Evolutionary conservation across 1,284 basidiomycete genomes (phyloP), one percentile per base, ranked within the genome.

Genomic region (Apiotrichum mycotoxinovorans): DNA sequence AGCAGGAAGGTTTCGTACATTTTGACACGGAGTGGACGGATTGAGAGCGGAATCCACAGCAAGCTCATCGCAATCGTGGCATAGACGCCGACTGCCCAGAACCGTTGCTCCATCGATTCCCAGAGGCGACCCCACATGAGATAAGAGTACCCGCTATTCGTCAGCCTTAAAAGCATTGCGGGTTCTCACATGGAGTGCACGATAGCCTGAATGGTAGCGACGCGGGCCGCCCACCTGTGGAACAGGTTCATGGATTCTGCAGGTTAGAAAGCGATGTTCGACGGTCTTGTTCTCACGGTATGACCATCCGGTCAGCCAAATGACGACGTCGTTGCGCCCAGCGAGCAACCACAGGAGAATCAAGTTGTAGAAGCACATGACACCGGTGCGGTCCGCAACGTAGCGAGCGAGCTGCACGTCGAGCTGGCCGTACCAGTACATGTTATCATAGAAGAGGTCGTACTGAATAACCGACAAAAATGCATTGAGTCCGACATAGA

Each of bases 391-490:
- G 51, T 67, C 67, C 9, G 63, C 56, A 5, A 64, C 22, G 44
- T 64, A 69, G n/a, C 67, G 51, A 3, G 42, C 51, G 26, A 65
- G 23, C 41, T 67, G 63, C 10, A 47, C 15, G n/a, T 45, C 34
- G 17, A 40, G 42, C 37, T 53, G 25, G 20, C 35, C 34, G 17
- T 48, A 52, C 48, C 57, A 66, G 40, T 58, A 63, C 9, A 62
- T 44, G 48, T 68, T 67, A 0, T 62, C 62, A 9, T 58, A 27
- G 78, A 84, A 71, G 84, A 84, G 42, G 76, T 90, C 51, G 71
- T 84, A 66, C 73, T 80, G 60, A 65, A 77, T 45, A 77, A 76
- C 57, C 67, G 75, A 25, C 73, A 78, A 67, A 34, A 66, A 40
- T 38, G 67, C 15, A 57, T 70, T 67, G 42, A 67, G 35, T 0